These are phyloP conservation scores for Boletellus emodensis DNA, from an alignment of 768 basidiomycete species.

Conservation along the genomic window DNA sequence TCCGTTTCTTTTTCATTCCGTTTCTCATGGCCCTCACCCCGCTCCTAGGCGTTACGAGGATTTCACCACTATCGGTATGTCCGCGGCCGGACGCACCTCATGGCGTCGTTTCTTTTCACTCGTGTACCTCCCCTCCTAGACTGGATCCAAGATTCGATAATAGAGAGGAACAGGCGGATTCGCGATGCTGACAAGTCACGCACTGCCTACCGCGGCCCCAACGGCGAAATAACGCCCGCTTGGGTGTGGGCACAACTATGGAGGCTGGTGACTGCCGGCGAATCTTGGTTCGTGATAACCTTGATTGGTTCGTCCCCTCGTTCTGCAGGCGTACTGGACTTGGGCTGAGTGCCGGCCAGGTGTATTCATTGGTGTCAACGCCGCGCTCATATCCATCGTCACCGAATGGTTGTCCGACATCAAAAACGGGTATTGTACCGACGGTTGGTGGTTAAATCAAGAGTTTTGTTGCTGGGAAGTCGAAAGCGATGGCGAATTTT, in stretches of 20 bases:
- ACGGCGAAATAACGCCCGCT: conserved; percentile 46
- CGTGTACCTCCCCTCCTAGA: conserved; percentile 45
- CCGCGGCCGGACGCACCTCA: conserved; percentile 4
- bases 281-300: conserved; percentile 90
- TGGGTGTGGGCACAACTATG: conserved; percentile 63
- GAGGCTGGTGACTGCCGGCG: conserved; percentile 62
- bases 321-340: not conserved
- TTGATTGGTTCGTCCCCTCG: conserved; percentile 72
- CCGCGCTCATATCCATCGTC: conserved; percentile 91
- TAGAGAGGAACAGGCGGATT: conserved; percentile 79
- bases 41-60: conserved; percentile 81
- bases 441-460: conserved; percentile 98
- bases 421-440: conserved; percentile 94
- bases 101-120: conserved; percentile 10
- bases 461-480: conserved; percentile 99
- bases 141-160: conserved; percentile 94
- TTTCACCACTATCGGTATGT: conserved; percentile 87
- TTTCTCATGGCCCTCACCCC: conserved; percentile 11
- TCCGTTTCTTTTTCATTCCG: conserved; percentile 24
- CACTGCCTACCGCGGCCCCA: conserved; percentile 44
- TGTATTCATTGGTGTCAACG: conserved; percentile 85
- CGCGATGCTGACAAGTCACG: conserved; percentile 45
- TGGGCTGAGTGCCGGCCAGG: conserved; percentile 44
- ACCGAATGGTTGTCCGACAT: conserved; percentile 98
- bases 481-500: conserved; percentile 75